Base-by-base conservation (phyloP, 164 flowering plant genomes). In the Macadamia integrifolia region DNA sequence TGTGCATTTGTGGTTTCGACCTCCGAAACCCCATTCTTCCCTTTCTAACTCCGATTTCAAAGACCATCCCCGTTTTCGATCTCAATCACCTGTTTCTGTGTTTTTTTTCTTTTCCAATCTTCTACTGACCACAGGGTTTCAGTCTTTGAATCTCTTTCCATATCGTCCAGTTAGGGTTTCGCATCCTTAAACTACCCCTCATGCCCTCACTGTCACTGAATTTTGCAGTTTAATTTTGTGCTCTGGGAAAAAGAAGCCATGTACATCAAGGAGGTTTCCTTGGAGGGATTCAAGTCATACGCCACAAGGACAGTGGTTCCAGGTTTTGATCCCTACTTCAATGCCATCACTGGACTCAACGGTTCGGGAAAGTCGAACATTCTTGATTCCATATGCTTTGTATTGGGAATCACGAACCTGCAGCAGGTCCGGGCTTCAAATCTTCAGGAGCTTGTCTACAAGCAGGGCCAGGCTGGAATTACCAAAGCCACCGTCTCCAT, bases 401-500 rank as follows among this genome's bases (percentile, higher is more conserved):
- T 95, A 1, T 66, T 95, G 71, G 99, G 99, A 1, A 95, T 95
- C 66, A 92, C 98, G 31, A 95, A 95, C 72, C 78, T 92, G 83
- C 98, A 91, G 81, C 99, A 95, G 74, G 99, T 95, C 61, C 80
- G 98, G 23, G 99, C 98, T 68, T 75, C 99, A 0, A 91, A 92
- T 77, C 83, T 95, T n/a, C 99, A 95, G 81, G 98, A 95, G 85
- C 87, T 95, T 13, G 99, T 95, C 30, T 92, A 95, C 83, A 95
- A 95, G 91, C 98, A 92, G 71, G 99, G 99, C 1, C 98, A 95
- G 76, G 99, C 99, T 50, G 99, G 99, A 15, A 87, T 95, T 60
- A 95, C 98, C 15, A 95, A 95, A 72, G 99, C 99, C 1, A 92
- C 99, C 0, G 99, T 95, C n/a, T 92, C 99, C 0, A 55, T 95